Conservation (phyloP, 106 monocot genomes). For the Dioscorea alata region DNA sequence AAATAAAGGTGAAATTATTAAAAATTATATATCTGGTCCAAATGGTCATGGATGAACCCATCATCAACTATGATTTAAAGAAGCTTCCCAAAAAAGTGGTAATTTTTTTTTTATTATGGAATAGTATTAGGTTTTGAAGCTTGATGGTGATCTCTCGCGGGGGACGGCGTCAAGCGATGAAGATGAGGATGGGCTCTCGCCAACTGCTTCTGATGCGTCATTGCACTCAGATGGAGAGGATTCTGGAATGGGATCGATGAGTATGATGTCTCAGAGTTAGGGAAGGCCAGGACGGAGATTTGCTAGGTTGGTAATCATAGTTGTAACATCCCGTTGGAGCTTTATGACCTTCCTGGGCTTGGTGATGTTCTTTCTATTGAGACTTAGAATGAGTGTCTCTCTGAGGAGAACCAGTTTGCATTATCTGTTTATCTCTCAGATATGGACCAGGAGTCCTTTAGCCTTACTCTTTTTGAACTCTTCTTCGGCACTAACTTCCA, state of each 20-base stretch:
- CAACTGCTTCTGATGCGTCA: conserved; percentile 17
- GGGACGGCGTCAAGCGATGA: conserved; percentile 17
- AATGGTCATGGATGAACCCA: no score
- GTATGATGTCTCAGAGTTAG: conserved; percentile 45
- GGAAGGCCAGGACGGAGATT: conserved; percentile 50
- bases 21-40: no score
- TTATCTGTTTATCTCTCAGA: conserved; percentile 65
- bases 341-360: conserved; percentile 52
- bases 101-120: no score
- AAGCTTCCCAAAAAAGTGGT: no score
- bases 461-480: conserved; percentile 56
- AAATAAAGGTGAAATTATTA: no score
- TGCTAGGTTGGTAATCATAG: conserved; percentile 72
- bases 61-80: no score
- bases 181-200: conserved; percentile 22
- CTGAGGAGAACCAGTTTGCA: conserved; percentile 65
- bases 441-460: conserved; percentile 64
- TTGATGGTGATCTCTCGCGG: conserved; percentile 26
- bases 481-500: conserved; percentile 63
- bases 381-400: conserved; percentile 58
- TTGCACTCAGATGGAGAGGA: conserved; percentile 2
- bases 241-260: conserved; percentile 70
- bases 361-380: conserved; percentile 40
- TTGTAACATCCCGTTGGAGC: conserved; percentile 48
- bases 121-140: conserved; percentile 18